Conservation (phyloP, 2,329 filamentous ascomycete species). For the Triangularia verruculosa region DNA sequence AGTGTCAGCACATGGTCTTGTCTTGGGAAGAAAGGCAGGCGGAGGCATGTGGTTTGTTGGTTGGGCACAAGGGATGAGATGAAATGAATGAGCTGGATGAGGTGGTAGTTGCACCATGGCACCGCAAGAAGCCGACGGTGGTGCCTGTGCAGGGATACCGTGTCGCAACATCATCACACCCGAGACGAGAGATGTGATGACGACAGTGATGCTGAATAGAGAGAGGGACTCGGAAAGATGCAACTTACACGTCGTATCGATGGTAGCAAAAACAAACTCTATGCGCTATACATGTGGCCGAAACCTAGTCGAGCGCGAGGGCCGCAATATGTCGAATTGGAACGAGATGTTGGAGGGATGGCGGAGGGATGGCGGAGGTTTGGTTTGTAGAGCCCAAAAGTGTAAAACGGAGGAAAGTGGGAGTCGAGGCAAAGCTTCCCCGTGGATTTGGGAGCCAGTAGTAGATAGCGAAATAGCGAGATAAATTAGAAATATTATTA, state of each 20-base stretch:
- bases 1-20: background rate
- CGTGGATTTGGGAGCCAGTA: background rate
- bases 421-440: background rate
- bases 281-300: background rate
- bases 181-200: background rate
- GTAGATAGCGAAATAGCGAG: slow-evolving; percentile 1
- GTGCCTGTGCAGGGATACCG: background rate
- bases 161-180: background rate
- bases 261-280: background rate
- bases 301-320: background rate
- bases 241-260: background rate
- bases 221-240: background rate
- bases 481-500: slow-evolving; percentile 12
- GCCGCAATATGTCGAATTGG: background rate
- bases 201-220: background rate
- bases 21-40: too few species aligned
- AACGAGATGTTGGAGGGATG: background rate
- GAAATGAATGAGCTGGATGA: too few species aligned
- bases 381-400: background rate
- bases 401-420: background rate
- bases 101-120: background rate
- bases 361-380: background rate
- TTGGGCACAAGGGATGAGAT: too few species aligned
- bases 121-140: background rate
- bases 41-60: too few species aligned